These are phyloP conservation scores for Leccinum uliginosum DNA, from an alignment of 768 basidiomycete genomes.

Conservation along the genomic window DNA sequence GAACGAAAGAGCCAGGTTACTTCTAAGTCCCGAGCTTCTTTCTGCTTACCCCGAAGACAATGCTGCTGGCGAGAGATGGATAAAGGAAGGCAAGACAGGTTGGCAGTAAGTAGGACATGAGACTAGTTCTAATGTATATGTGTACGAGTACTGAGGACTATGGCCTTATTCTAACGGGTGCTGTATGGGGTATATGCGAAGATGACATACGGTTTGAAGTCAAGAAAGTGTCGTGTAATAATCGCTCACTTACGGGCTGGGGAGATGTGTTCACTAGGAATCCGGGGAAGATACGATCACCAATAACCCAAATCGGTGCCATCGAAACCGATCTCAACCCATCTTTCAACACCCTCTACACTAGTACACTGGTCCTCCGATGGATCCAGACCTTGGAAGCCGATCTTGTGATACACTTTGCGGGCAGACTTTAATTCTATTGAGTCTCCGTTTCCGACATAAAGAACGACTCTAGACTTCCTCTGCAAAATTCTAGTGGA, in stretches of 20 bases:
- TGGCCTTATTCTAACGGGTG: neutral
- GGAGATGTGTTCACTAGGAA: neutral
- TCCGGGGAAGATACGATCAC: conserved; percentile 36
- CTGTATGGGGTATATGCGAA: neutral
- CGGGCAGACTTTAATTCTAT: conserved; percentile 39
- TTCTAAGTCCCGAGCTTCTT: conserved; percentile 40
- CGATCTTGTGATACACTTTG: conserved; percentile 58
- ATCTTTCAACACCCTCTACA: conserved; percentile 45
- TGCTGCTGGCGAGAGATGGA: conserved; percentile 33
- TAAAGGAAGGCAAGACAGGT: conserved; percentile 16
- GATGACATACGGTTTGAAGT: neutral
- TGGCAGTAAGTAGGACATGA: neutral
- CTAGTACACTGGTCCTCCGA: conserved; percentile 19
- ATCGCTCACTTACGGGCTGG: neutral
- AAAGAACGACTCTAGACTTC: conserved; percentile 56
- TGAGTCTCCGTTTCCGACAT: conserved; percentile 56
- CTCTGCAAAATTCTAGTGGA: conserved; percentile 29
- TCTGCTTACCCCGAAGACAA: conserved; percentile 47
- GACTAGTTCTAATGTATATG: neutral
- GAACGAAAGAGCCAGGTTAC: conserved; percentile 33
- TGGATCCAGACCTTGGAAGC: conserved; percentile 53
- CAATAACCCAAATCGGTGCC: conserved; percentile 55
- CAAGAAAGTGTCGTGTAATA: neutral
- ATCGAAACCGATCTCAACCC: conserved; percentile 67
- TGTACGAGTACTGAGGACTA: conserved; percentile 6